phyloP scores from a whole-genome alignment of 805 yeast genomes.

The Cyberlindnera maritima region DNA sequence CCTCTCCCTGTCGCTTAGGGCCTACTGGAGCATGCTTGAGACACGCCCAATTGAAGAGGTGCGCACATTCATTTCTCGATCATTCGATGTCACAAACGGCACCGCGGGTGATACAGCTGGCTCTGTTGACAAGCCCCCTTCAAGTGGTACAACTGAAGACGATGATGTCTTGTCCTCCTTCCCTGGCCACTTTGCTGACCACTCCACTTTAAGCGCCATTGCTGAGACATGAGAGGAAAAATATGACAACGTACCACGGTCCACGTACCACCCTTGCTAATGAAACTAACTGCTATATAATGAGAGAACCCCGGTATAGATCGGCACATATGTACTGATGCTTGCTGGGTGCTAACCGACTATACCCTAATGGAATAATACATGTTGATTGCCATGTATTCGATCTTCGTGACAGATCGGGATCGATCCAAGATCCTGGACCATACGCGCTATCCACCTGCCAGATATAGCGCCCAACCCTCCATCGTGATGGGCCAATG shows the following conservation, averaged over 20 bases:
- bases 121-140: background rate
- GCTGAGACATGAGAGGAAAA: too few species aligned
- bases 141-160: background rate
- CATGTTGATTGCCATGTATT: background rate
- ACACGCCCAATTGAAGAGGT: background rate
- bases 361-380: background rate
- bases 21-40: background rate
- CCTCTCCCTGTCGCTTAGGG: background rate
- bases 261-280: too few species aligned
- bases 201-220: background rate
- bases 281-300: too few species aligned
- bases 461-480: background rate
- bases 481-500: too few species aligned
- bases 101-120: background rate
- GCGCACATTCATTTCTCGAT: background rate
- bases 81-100: background rate
- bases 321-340: too few species aligned
- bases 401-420: too few species aligned
- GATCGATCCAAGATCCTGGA: background rate
- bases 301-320: too few species aligned
- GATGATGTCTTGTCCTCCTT: background rate
- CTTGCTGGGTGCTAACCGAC: background rate
- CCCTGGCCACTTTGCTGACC: background rate
- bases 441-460: background rate
- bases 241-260: too few species aligned